phyloP scores from a whole-genome alignment of 2,329 filamentous ascomycete genomes.

The Nemania diffusa region DNA sequence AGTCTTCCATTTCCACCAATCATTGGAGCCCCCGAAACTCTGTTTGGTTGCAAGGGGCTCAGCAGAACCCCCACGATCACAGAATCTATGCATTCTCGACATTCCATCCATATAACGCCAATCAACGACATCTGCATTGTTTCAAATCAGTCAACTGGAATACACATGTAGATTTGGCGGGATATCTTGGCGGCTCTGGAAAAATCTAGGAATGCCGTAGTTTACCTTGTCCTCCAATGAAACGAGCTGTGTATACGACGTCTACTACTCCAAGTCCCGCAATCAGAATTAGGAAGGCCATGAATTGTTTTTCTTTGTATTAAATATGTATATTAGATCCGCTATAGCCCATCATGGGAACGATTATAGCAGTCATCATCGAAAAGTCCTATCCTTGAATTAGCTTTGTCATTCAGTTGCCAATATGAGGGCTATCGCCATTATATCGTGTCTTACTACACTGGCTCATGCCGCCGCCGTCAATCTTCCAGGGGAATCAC shows the following conservation, averaged over 20 bases:
- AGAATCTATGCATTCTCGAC: background rate
- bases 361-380: background rate
- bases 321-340: background rate
- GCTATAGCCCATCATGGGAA: background rate
- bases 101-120: slow-evolving; percentile 2
- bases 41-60: background rate
- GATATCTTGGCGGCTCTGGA: slow-evolving; percentile 7
- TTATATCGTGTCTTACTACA: slow-evolving; percentile 8
- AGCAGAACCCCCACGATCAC: background rate
- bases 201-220: background rate
- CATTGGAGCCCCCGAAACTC: background rate
- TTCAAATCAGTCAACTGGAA: background rate
- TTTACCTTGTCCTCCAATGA: slow-evolving; percentile 9
- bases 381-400: background rate
- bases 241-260: background rate
- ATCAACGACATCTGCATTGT: background rate
- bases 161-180: background rate
- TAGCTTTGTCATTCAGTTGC: background rate
- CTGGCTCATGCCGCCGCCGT: slow-evolving; percentile 20
- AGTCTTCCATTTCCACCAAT: slow-evolving; percentile 24
- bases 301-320: background rate
- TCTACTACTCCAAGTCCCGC: background rate
- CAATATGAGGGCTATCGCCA: slow-evolving; percentile 22
- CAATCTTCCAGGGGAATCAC: slow-evolving; percentile 27
- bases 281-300: slow-evolving; percentile 13